phyloP scores from a whole-genome alignment of 2,329 filamentous ascomycete species.

The Nothomitra cinnamomea region DNA sequence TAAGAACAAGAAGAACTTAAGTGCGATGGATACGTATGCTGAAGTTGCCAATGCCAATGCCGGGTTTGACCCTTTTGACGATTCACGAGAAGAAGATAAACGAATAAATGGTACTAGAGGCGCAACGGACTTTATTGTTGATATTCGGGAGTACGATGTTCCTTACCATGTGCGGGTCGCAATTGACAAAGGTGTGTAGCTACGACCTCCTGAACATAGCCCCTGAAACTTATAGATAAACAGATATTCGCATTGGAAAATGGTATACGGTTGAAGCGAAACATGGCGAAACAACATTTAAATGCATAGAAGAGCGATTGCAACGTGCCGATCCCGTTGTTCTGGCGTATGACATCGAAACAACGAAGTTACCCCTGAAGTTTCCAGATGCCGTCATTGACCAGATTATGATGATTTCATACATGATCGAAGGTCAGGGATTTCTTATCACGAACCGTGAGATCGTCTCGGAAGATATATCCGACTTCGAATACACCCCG shows the following conservation, averaged over 20 bases:
- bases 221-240: neutral
- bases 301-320: constrained; percentile 71
- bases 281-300: constrained; percentile 71
- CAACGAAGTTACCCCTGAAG: constrained; percentile 85
- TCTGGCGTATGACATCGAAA: constrained; percentile 98
- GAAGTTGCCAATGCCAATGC: constrained; percentile 75
- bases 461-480: constrained; percentile 93
- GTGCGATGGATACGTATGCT: constrained; percentile 94
- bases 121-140: constrained; percentile 92
- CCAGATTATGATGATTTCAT: constrained; percentile 99
- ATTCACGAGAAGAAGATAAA: constrained; percentile 68
- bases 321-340: constrained; percentile 92
- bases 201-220: no score
- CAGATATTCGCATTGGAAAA: constrained; percentile 86
- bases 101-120: constrained; percentile 65
- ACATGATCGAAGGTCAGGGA: constrained; percentile 98
- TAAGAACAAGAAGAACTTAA: constrained; percentile 91
- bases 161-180: constrained; percentile 98
- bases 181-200: constrained; percentile 62
- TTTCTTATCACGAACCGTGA: constrained; percentile 97
- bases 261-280: constrained; percentile 96
- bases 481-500: constrained; percentile 95
- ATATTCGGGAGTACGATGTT: constrained; percentile 98
- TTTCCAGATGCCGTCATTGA: constrained; percentile 91
- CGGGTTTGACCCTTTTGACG: constrained; percentile 89